Conservation (phyloP, 2,329 filamentous ascomycete species). For the Escovopsis sp. region DNA sequence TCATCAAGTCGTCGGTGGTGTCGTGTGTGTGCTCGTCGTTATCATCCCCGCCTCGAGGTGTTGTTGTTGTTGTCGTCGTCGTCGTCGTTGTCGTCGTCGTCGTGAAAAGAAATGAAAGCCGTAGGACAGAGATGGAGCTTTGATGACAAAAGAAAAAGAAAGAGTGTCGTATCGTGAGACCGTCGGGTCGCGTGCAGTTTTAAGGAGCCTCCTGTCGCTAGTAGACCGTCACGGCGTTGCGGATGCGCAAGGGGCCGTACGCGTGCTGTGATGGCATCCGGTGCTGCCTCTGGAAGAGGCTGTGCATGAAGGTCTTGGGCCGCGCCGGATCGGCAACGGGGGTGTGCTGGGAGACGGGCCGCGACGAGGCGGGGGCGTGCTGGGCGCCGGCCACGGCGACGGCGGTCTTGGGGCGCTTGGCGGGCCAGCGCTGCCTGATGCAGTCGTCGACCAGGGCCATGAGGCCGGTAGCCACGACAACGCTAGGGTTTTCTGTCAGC, state of each 20-base stretch:
- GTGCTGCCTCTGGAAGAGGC: constrained; percentile 22
- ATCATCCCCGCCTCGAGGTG: neutral
- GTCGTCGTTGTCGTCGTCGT: neutral
- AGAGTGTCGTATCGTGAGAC: neutral
- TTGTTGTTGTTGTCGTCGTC: neutral
- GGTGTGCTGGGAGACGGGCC: neutral
- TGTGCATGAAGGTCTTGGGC: constrained; percentile 4
- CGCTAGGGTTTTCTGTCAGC: constrained; percentile 32
- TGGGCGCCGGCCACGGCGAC: constrained; percentile 2
- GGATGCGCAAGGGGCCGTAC: constrained; percentile 3
- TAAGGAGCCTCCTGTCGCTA: no score
- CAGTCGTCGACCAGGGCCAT: constrained; percentile 81
- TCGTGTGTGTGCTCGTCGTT: no score
- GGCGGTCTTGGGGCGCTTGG: constrained; percentile 22
- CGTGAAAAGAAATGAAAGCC: neutral
- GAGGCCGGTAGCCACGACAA: constrained; percentile 80
- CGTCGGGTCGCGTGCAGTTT: neutral
- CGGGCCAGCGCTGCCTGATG: constrained; percentile 64
- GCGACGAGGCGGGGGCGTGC: constrained; percentile 2
- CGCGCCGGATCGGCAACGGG: neutral
- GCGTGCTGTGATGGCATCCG: neutral
- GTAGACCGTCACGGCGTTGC: constrained; percentile 6
- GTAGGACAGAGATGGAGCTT: neutral
- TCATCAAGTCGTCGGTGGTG: neutral
- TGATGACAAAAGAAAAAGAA: neutral